Evolutionary conservation across 1,139 yeast genomes (phyloP).

Genomic region (Kodamaea ohmeri): DNA sequence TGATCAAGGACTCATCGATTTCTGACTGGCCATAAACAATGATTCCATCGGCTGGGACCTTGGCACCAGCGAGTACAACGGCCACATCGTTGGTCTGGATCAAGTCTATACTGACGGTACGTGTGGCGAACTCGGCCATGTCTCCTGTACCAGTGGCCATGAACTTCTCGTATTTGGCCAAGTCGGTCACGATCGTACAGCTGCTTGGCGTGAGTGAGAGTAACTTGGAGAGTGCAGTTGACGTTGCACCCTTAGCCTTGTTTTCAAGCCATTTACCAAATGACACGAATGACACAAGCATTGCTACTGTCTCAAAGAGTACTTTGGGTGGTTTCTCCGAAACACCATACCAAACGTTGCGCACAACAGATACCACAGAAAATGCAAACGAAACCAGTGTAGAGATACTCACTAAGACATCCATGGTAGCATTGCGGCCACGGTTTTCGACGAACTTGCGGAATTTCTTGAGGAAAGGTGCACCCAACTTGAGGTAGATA

Average conservation of each 20-base stretch:
- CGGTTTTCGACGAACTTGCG: constrained; percentile 63
- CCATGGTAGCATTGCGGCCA: constrained; percentile 82
- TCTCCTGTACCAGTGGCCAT: constrained; percentile 11
- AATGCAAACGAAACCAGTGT: constrained; percentile 76
- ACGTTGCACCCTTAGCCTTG: constrained; percentile 90
- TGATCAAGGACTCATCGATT: constrained; percentile 80
- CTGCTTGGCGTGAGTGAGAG: constrained; percentile 77
- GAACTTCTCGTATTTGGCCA: constrained; percentile 25
- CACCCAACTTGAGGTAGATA: constrained; percentile 67
- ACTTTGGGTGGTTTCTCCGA: constrained; percentile 58
- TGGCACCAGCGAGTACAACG: constrained; percentile 79
- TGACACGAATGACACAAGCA: constrained; percentile 80
- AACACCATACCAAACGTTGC: constrained; percentile 40
- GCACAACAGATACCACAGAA: constrained; percentile 59
- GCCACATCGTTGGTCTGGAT: constrained; percentile 77
- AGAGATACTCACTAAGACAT: constrained; percentile 80
- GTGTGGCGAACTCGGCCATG: constrained; percentile 18
- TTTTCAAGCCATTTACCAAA: constrained; percentile 90
- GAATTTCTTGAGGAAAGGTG: constrained; percentile 62
- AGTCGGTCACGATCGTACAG: constrained; percentile 60
- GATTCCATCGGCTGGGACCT: constrained; percentile 88
- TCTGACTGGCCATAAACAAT: constrained; percentile 77
- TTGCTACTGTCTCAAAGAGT: constrained; percentile 81
- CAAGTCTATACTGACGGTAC: constrained; percentile 62
- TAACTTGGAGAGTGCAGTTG: constrained; percentile 78